phyloP scores from a whole-genome alignment of 2,329 filamentous ascomycete genomes.

The Trichoderma sp. region DNA sequence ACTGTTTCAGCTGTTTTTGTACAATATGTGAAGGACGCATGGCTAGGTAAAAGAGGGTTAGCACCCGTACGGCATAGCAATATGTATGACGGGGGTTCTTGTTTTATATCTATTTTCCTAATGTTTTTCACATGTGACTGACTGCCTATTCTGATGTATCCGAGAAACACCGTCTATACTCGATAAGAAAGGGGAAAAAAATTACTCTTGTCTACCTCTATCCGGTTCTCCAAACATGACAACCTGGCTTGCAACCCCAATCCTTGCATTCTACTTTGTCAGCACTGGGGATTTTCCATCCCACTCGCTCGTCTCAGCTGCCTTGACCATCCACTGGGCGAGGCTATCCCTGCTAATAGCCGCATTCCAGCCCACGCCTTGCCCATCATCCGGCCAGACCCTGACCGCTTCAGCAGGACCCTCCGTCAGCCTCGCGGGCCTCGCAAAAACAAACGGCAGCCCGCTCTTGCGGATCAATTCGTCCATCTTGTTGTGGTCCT shows the following conservation, averaged over 20 bases:
- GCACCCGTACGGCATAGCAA: background rate
- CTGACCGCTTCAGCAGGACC: slow-evolving; percentile 44
- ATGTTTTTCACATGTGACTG: background rate
- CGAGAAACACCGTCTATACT: background rate
- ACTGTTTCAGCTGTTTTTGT: background rate
- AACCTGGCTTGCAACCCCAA: background rate
- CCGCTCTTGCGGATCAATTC: slow-evolving; percentile 42
- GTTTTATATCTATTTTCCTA: background rate
- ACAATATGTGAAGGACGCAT: slow-evolving; percentile 5
- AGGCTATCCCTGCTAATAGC: slow-evolving; percentile 46
- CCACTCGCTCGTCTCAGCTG: slow-evolving; percentile 47
- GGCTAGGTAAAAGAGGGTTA: background rate
- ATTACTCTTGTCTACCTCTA: background rate
- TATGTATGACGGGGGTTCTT: background rate
- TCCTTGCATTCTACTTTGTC: slow-evolving; percentile 41
- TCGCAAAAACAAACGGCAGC: slow-evolving; percentile 47
- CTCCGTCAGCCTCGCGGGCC: slow-evolving; percentile 49
- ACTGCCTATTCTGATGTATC: background rate
- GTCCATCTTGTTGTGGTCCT: slow-evolving; percentile 55
- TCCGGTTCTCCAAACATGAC: background rate
- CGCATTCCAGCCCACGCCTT: slow-evolving; percentile 47
- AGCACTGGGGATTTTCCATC: slow-evolving; percentile 52
- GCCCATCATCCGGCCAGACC: slow-evolving; percentile 48
- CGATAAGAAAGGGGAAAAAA: background rate
- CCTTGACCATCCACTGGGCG: slow-evolving; percentile 51